A percentile compares a stretch with the other conserved stretches of the same genome.
Conservation (phyloP, 2,329 filamentous ascomycete genomes). For the Rosellinia necatrix region DNA sequence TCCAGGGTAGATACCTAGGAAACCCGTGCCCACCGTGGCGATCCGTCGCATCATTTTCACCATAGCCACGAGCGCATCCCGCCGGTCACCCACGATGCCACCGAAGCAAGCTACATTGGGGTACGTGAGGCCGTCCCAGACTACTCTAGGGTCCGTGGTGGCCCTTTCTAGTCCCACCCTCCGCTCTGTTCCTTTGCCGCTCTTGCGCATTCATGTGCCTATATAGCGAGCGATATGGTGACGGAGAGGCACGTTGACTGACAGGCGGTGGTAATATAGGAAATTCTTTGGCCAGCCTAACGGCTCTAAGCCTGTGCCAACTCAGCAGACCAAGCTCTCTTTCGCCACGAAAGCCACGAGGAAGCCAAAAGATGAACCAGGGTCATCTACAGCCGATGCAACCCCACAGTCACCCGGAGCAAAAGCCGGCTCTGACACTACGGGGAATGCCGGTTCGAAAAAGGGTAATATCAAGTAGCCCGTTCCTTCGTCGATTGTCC, state of each 20-base stretch:
- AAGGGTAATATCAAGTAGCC: slow-evolving; percentile 43
- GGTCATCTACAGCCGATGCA: slow-evolving; percentile 28
- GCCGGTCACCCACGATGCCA: slow-evolving; percentile 38
- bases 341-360: slow-evolving; percentile 66
- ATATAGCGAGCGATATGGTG: too few species aligned
- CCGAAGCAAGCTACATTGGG: slow-evolving; percentile 43
- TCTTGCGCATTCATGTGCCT: neutral
- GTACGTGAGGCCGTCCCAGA: slow-evolving; percentile 44
- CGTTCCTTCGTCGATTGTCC: neutral
- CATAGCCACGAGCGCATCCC: slow-evolving; percentile 34
- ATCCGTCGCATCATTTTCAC: slow-evolving; percentile 30
- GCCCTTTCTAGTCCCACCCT: slow-evolving; percentile 6
- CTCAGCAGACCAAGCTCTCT: slow-evolving; percentile 77
- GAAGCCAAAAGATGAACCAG: slow-evolving; percentile 42
- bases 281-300: slow-evolving; percentile 81
- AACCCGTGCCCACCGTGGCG: slow-evolving; percentile 33
- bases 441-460: slow-evolving; percentile 46
- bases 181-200: neutral
- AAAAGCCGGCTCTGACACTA: slow-evolving; percentile 37
- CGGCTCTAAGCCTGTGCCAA: slow-evolving; percentile 61
- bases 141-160: slow-evolving; percentile 41
- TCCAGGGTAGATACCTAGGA: neutral
- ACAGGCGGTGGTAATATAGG: slow-evolving; percentile 51
- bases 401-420: slow-evolving; percentile 27
- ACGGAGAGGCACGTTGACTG: slow-evolving; percentile 1